phyloP scores from a whole-genome alignment of 768 basidiomycete species.

The Dentipellis sp. region DNA sequence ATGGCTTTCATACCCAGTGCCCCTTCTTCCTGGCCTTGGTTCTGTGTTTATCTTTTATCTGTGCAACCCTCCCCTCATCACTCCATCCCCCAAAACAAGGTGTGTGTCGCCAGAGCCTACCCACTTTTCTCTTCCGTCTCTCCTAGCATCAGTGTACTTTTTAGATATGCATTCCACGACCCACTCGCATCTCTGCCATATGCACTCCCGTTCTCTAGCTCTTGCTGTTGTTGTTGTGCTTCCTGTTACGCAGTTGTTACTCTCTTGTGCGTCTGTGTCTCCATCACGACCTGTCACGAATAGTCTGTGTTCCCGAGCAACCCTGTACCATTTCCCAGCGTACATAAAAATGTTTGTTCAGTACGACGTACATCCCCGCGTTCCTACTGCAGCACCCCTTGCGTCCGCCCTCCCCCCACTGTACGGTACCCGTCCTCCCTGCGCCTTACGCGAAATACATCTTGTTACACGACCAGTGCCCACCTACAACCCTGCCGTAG shows the following conservation, averaged over 20 bases:
- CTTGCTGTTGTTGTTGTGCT: conserved; percentile 12
- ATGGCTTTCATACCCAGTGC: no score
- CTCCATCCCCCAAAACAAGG: conserved; percentile 9
- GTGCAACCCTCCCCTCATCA: no score
- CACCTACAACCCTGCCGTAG: no score
- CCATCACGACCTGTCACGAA: neutral
- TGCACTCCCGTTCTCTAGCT: conserved; percentile 12
- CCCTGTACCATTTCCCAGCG: neutral
- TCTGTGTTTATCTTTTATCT: no score
- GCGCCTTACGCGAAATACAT: no score
- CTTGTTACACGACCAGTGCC: no score
- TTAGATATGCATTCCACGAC: conserved; percentile 53
- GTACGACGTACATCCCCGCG: neutral
- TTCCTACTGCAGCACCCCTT: neutral
- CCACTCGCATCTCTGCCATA: conserved; percentile 22
- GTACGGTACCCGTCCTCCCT: no score
- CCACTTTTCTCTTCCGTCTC: conserved; percentile 18
- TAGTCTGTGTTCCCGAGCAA: neutral
- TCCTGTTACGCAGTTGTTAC: neutral
- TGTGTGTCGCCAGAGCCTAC: conserved; percentile 5
- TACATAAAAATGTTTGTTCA: neutral
- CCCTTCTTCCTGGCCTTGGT: no score
- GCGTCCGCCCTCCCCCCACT: no score
- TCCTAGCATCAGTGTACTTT: conserved; percentile 40
- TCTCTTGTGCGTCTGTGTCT: neutral